Conservation (phyloP, 768 basidiomycete species). For the Amyloporia xantha region DNA sequence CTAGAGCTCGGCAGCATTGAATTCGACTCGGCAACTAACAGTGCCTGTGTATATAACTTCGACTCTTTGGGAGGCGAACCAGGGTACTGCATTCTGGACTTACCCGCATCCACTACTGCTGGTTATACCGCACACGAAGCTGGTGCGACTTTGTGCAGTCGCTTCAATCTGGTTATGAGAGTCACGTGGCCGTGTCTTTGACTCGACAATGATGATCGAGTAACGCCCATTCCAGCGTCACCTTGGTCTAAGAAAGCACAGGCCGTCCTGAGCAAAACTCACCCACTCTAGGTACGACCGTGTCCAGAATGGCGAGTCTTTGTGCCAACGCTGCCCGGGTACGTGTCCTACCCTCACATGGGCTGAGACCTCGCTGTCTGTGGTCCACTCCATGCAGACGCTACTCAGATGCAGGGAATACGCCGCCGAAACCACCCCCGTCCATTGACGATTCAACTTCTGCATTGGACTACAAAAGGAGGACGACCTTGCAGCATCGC, state of each 20-base stretch:
- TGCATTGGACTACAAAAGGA: slow-evolving; percentile 92
- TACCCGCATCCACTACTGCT: no score
- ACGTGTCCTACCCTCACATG: slow-evolving; percentile 1
- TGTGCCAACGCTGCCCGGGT: slow-evolving; percentile 9
- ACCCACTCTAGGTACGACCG: no score
- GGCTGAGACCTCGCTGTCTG: slow-evolving; percentile 9
- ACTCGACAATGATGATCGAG: no score
- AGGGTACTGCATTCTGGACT: no score
- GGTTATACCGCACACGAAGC: no score
- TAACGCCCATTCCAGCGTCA: background rate
- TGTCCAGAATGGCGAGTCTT: slow-evolving; percentile 9
- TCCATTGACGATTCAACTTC: slow-evolving; percentile 91
- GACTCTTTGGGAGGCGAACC: no score
- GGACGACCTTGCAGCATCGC: slow-evolving; percentile 62
- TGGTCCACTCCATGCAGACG: slow-evolving; percentile 13
- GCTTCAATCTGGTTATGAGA: no score
- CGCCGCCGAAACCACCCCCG: slow-evolving; percentile 62
- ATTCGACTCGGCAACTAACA: no score
- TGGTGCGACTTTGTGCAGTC: no score
- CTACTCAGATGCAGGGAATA: slow-evolving; percentile 7
- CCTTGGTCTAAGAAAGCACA: background rate
- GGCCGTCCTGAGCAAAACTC: background rate
- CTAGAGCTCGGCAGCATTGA: no score
- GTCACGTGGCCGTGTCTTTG: no score
- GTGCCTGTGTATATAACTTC: no score